Conservation (phyloP, 441 rosid genomes). For the Adansonia rubrostipa region DNA sequence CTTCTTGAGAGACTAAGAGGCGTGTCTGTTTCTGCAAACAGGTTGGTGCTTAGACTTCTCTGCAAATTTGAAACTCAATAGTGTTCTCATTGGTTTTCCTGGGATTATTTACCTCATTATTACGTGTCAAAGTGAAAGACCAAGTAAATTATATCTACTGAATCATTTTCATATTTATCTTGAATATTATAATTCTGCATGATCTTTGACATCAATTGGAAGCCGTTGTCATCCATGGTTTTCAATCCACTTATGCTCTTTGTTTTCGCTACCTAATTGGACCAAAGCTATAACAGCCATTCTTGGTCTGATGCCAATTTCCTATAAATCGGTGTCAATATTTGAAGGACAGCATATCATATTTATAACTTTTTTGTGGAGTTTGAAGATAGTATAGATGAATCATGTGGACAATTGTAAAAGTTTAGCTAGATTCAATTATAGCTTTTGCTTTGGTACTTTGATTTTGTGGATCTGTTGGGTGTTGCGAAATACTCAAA, state of each 20-base stretch:
- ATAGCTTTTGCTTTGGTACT: neutral
- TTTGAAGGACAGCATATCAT: neutral
- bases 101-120: neutral
- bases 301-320: neutral
- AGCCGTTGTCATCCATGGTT: neutral
- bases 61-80: constrained; percentile 9
- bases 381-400: neutral
- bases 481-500: neutral
- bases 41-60: constrained; percentile 43
- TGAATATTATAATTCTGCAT: neutral
- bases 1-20: constrained; percentile 88
- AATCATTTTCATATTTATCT: neutral
- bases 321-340: neutral
- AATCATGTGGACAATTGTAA: neutral
- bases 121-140: neutral
- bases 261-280: neutral
- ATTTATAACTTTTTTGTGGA: neutral
- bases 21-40: constrained; percentile 60
- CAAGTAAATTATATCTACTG: no score
- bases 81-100: neutral
- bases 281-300: neutral
- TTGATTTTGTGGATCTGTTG: neutral
- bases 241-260: constrained; percentile 1
- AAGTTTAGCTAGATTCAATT: neutral
- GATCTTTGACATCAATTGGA: neutral